Percentiles rank a stretch among this genome's conserved stretches.
These are phyloP conservation scores for Penicillium paradoxum DNA, from an alignment of 495 filamentous ascomycete genomes.

Conservation along the genomic window DNA sequence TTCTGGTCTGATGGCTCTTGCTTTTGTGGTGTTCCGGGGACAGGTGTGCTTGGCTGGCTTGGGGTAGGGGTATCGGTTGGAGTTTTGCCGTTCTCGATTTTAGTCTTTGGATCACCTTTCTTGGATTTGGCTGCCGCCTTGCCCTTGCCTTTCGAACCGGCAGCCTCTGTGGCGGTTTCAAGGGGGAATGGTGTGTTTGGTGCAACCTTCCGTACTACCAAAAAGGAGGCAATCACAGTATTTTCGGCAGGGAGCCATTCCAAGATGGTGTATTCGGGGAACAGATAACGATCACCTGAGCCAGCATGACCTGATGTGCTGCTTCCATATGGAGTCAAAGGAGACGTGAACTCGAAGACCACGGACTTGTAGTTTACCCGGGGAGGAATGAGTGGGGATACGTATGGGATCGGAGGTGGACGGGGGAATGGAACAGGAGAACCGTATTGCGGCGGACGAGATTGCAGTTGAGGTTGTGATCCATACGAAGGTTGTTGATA, in stretches of 20 bases:
- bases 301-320: conserved; percentile 57
- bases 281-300: conserved; percentile 79
- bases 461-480: conserved; percentile 33
- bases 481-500: conserved; percentile 33
- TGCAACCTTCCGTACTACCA: conserved; percentile 47
- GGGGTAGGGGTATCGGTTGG: conserved; percentile 8
- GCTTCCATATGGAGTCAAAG: conserved; percentile 44
- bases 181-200: conserved; percentile 40
- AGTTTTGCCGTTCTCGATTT: conserved; percentile 20
- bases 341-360: conserved; percentile 73
- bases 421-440: conserved; percentile 37
- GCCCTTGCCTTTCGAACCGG: conserved; percentile 25
- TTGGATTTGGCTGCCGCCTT: conserved; percentile 37
- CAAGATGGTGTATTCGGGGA: conserved; percentile 81
- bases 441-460: conserved; percentile 34
- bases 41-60: conserved; percentile 4
- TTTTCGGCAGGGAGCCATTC: conserved; percentile 56
- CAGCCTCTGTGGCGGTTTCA: conserved; percentile 26
- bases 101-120: conserved; percentile 32
- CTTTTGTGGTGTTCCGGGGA: conserved; percentile 16
- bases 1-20: conserved; percentile 17
- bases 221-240: conserved; percentile 48
- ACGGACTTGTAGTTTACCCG: conserved; percentile 62
- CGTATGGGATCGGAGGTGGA: conserved; percentile 23
- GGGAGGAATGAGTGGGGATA: conserved; percentile 31